Conservation (phyloP, 768 basidiomycete species). For the Glaciozyma martinii region DNA sequence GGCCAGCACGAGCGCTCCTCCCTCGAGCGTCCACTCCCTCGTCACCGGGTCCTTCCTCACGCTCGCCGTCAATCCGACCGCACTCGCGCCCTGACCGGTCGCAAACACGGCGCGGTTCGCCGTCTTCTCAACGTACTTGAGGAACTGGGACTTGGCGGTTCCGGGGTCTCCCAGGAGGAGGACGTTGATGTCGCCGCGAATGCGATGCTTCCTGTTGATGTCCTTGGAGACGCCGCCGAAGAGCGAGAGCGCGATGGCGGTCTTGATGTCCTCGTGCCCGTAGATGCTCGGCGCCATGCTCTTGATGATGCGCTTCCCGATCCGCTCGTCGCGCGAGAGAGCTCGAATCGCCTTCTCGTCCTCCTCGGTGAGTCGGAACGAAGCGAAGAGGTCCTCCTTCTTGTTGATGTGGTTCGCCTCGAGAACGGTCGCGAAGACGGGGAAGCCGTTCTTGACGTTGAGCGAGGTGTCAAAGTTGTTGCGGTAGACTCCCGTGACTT, state of each 20-base stretch:
- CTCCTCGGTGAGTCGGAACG: constrained; percentile 91
- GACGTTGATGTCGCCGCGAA: constrained; percentile 66
- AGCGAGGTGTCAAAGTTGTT: constrained; percentile 98
- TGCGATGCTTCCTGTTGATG: constrained; percentile 89
- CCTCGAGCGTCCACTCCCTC: constrained; percentile 57
- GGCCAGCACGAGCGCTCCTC: constrained; percentile 93
- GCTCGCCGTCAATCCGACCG: constrained; percentile 95
- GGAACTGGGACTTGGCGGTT: constrained; percentile 96
- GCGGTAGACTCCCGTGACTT: constrained; percentile 94
- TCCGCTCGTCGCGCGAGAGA: constrained; percentile 82
- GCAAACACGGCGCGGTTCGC: constrained; percentile 96
- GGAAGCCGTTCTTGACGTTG: constrained; percentile 98
- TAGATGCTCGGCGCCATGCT: constrained; percentile 98
- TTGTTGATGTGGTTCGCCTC: constrained; percentile 99
- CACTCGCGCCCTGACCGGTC: constrained; percentile 94
- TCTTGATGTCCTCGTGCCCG: constrained; percentile 98
- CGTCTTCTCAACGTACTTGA: constrained; percentile 98
- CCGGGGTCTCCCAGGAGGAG: constrained; percentile 95
- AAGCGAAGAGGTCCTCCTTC: constrained; percentile 98
- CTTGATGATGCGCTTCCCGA: constrained; percentile 94
- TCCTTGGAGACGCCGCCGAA: constrained; percentile 93
- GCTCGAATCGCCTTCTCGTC: constrained; percentile 85
- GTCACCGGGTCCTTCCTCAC: constrained; percentile 83
- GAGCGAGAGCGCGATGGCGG: constrained; percentile 85
- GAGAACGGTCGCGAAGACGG: constrained; percentile 95